phyloP scores from a whole-genome alignment of 106 monocot species.

The Dendrobium chrysotoxum region DNA sequence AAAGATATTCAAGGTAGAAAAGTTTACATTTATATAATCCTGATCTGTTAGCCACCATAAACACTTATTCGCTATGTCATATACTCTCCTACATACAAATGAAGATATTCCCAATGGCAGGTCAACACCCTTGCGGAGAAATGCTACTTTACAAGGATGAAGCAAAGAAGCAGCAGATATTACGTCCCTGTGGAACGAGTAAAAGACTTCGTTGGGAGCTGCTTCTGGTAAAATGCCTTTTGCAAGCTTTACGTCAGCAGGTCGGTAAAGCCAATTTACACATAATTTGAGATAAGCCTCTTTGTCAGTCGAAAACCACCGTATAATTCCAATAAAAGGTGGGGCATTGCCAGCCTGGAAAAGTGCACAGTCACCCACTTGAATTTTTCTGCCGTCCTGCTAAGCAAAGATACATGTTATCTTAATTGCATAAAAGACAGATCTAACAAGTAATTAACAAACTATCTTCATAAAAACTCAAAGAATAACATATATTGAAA shows the following conservation, averaged over 20 bases:
- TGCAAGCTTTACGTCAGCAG: conserved; percentile 75
- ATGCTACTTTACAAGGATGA: conserved; percentile 97
- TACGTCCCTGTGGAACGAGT: conserved; percentile 92
- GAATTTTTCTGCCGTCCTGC: conserved; percentile 78
- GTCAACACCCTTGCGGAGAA: conserved; percentile 73
- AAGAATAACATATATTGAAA: background rate
- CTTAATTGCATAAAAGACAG: background rate
- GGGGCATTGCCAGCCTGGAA: conserved; percentile 82
- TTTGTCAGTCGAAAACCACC: conserved; percentile 48
- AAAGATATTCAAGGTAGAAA: background rate
- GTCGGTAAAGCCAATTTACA: conserved; percentile 95
- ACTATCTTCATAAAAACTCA: background rate
- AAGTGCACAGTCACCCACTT: conserved; percentile 90
- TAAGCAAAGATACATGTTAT: background rate
- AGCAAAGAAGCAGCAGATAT: conserved; percentile 73
- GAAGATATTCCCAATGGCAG: conserved; percentile 79
- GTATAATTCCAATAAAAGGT: conserved; percentile 87
- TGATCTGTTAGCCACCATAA: conserved; percentile 96
- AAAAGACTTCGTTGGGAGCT: conserved; percentile 91
- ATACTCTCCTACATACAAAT: conserved; percentile 87
- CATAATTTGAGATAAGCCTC: conserved; percentile 62
- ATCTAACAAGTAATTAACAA: background rate
- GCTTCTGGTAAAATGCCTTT: conserved; percentile 68
- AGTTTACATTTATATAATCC: conserved; percentile 91
- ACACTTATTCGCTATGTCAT: conserved; percentile 85